These are phyloP conservation scores for Hyaloscypha bicolor DNA, from an alignment of 495 filamentous ascomycete species.

Conservation along the genomic window DNA sequence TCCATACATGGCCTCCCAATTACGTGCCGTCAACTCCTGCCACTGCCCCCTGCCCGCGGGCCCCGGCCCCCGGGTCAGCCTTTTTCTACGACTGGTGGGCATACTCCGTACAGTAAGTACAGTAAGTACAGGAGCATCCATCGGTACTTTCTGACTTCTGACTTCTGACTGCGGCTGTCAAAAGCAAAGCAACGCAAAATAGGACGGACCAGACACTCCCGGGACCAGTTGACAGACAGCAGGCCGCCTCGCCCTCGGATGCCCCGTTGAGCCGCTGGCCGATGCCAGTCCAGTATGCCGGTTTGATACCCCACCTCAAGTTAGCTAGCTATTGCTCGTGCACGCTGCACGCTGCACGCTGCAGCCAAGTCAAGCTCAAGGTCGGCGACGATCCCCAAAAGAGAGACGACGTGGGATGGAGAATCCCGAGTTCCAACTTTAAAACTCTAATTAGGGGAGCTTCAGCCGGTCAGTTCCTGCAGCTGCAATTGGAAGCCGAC, in stretches of 20 bases:
- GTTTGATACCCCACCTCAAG: background rate
- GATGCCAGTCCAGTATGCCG: background rate
- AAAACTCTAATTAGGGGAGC: background rate
- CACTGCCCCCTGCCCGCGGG: no score
- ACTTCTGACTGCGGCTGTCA: background rate
- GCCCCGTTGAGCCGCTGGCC: background rate
- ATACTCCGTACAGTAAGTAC: no score
- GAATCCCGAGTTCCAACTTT: background rate
- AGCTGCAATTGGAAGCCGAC: background rate
- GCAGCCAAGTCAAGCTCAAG: background rate
- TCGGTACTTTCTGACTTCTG: background rate
- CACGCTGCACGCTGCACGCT: background rate
- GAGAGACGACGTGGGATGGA: background rate
- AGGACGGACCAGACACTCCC: background rate
- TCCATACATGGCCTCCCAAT: no score
- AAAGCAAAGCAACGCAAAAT: background rate
- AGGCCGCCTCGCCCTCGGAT: background rate
- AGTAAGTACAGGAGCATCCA: no score
- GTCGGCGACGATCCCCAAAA: background rate
- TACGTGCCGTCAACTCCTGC: no score
- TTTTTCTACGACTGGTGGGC: no score
- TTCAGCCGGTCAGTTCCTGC: background rate
- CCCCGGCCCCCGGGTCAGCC: no score
- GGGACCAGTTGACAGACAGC: no score
- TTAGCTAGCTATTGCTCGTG: background rate